Evolutionary conservation across 1,139 yeast species (phyloP), one percentile per base, ranked within the genome.

Genomic region (Blastobotrys buckinghamii): DNA sequence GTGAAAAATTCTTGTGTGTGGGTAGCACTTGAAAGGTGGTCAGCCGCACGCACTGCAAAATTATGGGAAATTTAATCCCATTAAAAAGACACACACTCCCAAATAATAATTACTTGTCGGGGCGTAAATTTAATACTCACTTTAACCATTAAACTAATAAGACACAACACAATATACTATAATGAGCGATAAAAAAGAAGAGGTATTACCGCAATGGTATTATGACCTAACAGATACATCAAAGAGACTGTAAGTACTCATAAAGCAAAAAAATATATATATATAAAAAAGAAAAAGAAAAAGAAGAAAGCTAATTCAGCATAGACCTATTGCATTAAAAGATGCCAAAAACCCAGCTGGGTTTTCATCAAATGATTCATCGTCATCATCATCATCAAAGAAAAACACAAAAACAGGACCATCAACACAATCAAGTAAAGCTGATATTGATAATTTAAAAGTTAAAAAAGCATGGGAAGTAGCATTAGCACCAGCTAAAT

Each of bases 401-500:
- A 35, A 55, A 50, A 48, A 50, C 43, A 43, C 41, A 48, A 16
- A 8, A 9, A 19, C 12, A 13, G 7, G 12, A 6, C 12, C 48
- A 22, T 13, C 39, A 22, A 22, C 24, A 22, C 6, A 4, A 36
- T 26, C 13, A 8, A 3, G 9, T 27, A 20, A 30, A 32, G 38
- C 37, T 19, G 45, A 57, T n/a, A 53, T 58, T 33, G 64, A 61
- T 22, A 53, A 54, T 32, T 56, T 68, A 30, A 67, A 64, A 53
- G 59, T 67, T 38, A 60, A 61, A 62, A 86, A 83, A 62, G 92
- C 95, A 0, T 88, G 97, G 96, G 95, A 87, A 53, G 63, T 85
- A 32, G 96, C 97, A 1, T 68, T 78, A 16, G 81, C 81, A 0
- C 97, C 97, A 0, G 88, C 90, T 2, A 92, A 90, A 63, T 76